Evolutionary conservation across 495 filamentous ascomycete genomes (phyloP), one percentile per base, ranked within the genome.

Genomic region (Penicillium nucicola): DNA sequence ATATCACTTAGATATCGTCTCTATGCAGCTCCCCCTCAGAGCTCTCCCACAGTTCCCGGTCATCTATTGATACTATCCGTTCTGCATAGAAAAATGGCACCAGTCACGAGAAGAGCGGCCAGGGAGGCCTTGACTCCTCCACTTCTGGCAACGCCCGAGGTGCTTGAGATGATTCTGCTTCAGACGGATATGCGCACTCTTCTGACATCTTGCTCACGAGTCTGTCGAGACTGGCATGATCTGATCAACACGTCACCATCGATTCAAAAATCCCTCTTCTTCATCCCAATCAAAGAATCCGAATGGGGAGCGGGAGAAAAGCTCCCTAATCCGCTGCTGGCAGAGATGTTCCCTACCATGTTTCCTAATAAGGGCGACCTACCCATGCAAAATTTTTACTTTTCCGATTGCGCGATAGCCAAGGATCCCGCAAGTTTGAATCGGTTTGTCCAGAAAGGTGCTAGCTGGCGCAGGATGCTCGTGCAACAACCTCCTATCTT

Each of bases 191-290:
- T 48, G 34, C 44, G 55, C 28, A 57, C 55, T 9, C 45, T 57
- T 28, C 50, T 57, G 4, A 42, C 25, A 14, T 44, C 50, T 36
- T 39, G 25, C 25, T 45, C 53, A 22, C 55, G 45, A 25, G 55
- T 53, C 40, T 53, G 39, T 39, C 45, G 23, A 10, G 11, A 18
- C 35, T 58, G 55, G 55, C 9, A 1, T 4, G 23, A 25, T 5
- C 23, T 54, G 7, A 53, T 58, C 40, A 28, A 8, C 34, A 36
- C 12, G 17, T 53, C 50, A n/a, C 55, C 19, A 9, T 31, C 40
- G 2, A 28, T 58, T 15, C 50, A 58, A 39, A 48, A 58, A 14
- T 28, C 31, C 3, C 50, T 58, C 15, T 58, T 50, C 41, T 53
- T 53, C 45, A 54, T 18, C 15, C 52, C 52, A 12, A 48, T 49